Percentiles rank a stretch among this genome's conserved stretches.
Evolutionary conservation across 805 yeast genomes (phyloP).

Genomic region (Candida caryicola): DNA sequence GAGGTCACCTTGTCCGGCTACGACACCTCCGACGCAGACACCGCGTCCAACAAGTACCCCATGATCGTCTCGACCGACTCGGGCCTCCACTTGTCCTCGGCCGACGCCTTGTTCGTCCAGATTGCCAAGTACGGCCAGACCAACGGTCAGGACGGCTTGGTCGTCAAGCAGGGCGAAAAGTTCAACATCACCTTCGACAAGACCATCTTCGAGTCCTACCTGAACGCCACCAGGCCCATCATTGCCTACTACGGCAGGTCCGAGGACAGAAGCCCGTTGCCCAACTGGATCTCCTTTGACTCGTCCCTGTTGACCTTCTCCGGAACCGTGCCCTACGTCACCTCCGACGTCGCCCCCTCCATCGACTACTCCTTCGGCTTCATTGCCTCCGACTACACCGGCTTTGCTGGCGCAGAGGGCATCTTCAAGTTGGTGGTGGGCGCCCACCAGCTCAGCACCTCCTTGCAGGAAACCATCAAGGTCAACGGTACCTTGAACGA

Average conservation of each 20-base stretch:
- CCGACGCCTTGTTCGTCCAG: conserved; percentile 47
- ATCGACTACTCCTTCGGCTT: conserved; percentile 63
- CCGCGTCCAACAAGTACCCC: conserved; percentile 47
- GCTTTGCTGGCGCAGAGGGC: conserved; percentile 68
- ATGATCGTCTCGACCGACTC: conserved; percentile 58
- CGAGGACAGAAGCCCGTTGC: conserved; percentile 81
- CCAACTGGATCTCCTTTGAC: conserved; percentile 84
- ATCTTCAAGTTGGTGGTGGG: conserved; percentile 77
- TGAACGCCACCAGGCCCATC: conserved; percentile 46
- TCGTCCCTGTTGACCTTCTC: conserved; percentile 59
- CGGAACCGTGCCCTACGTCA: conserved; percentile 86
- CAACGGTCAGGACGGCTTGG: conserved; percentile 72
- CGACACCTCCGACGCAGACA: conserved; percentile 52
- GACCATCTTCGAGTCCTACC: conserved; percentile 51
- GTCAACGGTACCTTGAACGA: conserved; percentile 69
- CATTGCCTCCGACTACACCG: conserved; percentile 75
- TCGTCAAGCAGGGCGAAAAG: conserved; percentile 63
- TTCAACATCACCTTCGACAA: conserved; percentile 65
- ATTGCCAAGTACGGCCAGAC: conserved; percentile 67
- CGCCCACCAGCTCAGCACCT: conserved; percentile 77
- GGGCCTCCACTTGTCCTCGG: conserved; percentile 49
- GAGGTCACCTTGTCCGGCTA: conserved; percentile 58
- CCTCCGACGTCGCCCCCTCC: conserved; percentile 87
- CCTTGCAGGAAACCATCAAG: conserved; percentile 51
- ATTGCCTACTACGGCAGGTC: conserved; percentile 77